Base-by-base conservation (phyloP, 129 eudicot genomes). In the Escallonia herrerae region DNA sequence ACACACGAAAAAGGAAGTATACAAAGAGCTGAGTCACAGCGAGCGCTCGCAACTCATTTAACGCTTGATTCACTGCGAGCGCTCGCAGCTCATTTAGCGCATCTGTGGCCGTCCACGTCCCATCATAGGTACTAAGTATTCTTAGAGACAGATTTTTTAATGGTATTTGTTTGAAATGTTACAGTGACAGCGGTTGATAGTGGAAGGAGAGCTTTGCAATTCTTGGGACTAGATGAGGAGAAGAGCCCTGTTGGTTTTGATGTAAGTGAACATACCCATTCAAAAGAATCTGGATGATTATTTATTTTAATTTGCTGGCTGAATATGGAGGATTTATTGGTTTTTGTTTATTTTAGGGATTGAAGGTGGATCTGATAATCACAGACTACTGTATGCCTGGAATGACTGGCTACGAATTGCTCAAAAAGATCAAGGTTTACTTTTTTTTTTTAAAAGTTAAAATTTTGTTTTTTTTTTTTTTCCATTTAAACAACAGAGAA, bases 301-400 rank as follows among this genome's bases (percentile, higher is more conserved):
- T 22, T 22, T 22, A 22, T 22, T 22, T 22, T 22, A 22, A 22
- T 22, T 22, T 22, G 33, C 1, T 22, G 33, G 33, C 33, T 22
- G 38, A 45, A 5, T 45, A 45, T 45, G 6, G 7, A 45, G 49
- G 9, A 45, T 45, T 45, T 45, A 0, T 45, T 0, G 49, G 9
- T 56, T 60, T 47, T 49, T 47, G 14, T 14, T 67, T 51, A 40
- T 75, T 68, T 63, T 56, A 83, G 94, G 88, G 70, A 2, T 70
- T 81, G 77, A 82, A 91, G 83, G 89, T 91, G 52, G 95, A 91
- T 85, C 74, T 91, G 80, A 85, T 91, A 57, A 85, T 91, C 40
- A 91, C 97, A 0, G 97, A 91, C 65, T 87, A 91, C 48, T 91
- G 94, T 66, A 91, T 91, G 97, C 97, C 97, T 67, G 97, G 96